phyloP scores from a whole-genome alignment of 306 rosid species.

The Quercus bicolor region DNA sequence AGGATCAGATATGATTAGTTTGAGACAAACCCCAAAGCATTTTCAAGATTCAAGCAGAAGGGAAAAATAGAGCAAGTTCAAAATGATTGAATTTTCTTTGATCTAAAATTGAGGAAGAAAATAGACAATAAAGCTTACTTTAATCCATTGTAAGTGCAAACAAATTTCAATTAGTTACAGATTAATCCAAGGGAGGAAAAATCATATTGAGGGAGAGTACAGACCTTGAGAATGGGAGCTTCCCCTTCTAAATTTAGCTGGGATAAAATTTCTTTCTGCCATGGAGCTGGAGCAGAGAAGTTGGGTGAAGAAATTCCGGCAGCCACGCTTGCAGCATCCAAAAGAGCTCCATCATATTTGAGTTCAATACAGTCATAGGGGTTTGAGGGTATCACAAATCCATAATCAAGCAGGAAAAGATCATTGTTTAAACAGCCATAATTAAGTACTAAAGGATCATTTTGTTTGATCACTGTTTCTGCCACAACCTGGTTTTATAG shows the following conservation, averaged over 20 bases:
- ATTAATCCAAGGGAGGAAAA: background rate
- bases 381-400: constrained; percentile 76
- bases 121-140: background rate
- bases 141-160: background rate
- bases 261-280: constrained; percentile 67
- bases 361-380: constrained; percentile 83
- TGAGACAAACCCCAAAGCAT: background rate
- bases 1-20: background rate
- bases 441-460: constrained; percentile 60
- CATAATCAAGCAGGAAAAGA: constrained; percentile 81
- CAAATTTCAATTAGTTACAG: background rate
- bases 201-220: constrained; percentile 5
- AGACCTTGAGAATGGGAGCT: constrained; percentile 78
- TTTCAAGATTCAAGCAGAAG: background rate
- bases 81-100: background rate
- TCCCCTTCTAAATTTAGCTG: constrained; percentile 76
- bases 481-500: constrained; percentile 76
- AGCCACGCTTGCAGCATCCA: constrained; percentile 90
- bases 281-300: constrained; percentile 69
- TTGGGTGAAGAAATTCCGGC: constrained; percentile 77
- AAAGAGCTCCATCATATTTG: constrained; percentile 74
- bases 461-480: constrained; percentile 55
- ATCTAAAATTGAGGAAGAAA: background rate
- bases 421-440: constrained; percentile 85
- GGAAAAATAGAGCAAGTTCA: background rate